Conservation (phyloP, 139 green algal species). For the Coccomyxa sp. region DNA sequence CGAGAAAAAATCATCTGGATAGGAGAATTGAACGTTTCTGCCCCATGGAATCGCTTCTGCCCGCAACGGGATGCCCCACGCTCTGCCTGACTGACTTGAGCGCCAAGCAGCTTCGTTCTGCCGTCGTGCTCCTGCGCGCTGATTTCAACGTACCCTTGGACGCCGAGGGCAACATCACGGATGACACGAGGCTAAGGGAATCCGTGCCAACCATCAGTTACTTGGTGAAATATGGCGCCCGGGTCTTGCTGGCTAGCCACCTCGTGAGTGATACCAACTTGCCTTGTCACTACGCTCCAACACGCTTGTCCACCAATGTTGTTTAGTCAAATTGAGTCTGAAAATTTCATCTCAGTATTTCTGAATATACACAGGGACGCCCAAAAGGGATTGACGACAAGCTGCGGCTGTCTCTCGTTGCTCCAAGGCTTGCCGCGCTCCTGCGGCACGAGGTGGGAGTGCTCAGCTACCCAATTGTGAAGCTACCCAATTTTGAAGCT, state of each 20-base stretch:
- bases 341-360: not conserved
- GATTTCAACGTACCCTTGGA: slow-evolving; percentile 98
- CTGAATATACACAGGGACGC: not conserved
- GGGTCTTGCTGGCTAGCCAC: slow-evolving; percentile 93
- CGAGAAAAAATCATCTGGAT: too few species aligned
- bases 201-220: slow-evolving; percentile 93
- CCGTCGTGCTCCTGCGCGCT: slow-evolving; percentile 42
- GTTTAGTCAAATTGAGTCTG: not conserved
- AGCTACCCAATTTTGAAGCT: too few species aligned
- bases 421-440: too few species aligned
- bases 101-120: slow-evolving; percentile 2
- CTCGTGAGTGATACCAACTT: slow-evolving; percentile 55
- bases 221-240: slow-evolving; percentile 74
- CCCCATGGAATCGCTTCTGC: too few species aligned
- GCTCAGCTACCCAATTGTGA: too few species aligned
- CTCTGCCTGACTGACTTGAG: slow-evolving; percentile 19
- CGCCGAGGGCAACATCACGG: slow-evolving; percentile 83
- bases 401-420: too few species aligned
- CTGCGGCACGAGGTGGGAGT: too few species aligned
- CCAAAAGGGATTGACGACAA: too few species aligned
- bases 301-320: not conserved
- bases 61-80: too few species aligned
- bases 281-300: not conserved
- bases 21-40: too few species aligned
- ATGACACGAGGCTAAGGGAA: slow-evolving; percentile 96